phyloP scores from a whole-genome alignment of 768 basidiomycete genomes.

The Mycena epipterygia region DNA sequence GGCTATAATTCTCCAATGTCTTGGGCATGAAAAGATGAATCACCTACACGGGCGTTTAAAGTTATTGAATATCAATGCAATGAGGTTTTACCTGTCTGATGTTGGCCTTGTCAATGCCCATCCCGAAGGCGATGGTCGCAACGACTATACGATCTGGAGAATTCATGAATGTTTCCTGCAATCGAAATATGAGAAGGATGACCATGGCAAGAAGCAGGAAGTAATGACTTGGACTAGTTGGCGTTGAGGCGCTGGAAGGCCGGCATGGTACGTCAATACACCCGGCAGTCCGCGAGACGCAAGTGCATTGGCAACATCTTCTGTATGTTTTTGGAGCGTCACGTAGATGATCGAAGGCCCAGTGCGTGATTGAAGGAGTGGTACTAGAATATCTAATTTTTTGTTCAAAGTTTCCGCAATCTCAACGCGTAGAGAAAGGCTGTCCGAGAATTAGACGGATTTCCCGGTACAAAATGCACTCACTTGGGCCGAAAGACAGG shows the following conservation, averaged over 20 bases:
- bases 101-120: slow-evolving; percentile 59
- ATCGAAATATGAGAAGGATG: neutral
- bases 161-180: slow-evolving; percentile 51
- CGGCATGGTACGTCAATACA: slow-evolving; percentile 57
- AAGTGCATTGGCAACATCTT: slow-evolving; percentile 51
- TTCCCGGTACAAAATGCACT: slow-evolving; percentile 23
- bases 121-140: slow-evolving; percentile 62
- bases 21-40: slow-evolving; percentile 59
- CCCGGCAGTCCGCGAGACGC: slow-evolving; percentile 44
- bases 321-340: slow-evolving; percentile 57
- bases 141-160: slow-evolving; percentile 54
- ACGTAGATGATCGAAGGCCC: slow-evolving; percentile 63
- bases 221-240: slow-evolving; percentile 48
- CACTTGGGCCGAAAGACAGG: slow-evolving; percentile 61
- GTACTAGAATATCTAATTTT: slow-evolving; percentile 53
- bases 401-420: slow-evolving; percentile 47
- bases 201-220: neutral
- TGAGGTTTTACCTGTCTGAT: slow-evolving; percentile 49
- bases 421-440: slow-evolving; percentile 52
- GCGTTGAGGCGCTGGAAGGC: slow-evolving; percentile 51
- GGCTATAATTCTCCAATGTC: slow-evolving; percentile 61
- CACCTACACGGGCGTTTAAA: slow-evolving; percentile 40
- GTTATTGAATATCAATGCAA: neutral
- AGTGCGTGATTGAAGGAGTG: slow-evolving; percentile 50
- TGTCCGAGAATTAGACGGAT: slow-evolving; percentile 30